Evolutionary conservation across 2,329 filamentous ascomycete genomes (phyloP).

Genomic region (Pseudovirgaria hyperparasitica): DNA sequence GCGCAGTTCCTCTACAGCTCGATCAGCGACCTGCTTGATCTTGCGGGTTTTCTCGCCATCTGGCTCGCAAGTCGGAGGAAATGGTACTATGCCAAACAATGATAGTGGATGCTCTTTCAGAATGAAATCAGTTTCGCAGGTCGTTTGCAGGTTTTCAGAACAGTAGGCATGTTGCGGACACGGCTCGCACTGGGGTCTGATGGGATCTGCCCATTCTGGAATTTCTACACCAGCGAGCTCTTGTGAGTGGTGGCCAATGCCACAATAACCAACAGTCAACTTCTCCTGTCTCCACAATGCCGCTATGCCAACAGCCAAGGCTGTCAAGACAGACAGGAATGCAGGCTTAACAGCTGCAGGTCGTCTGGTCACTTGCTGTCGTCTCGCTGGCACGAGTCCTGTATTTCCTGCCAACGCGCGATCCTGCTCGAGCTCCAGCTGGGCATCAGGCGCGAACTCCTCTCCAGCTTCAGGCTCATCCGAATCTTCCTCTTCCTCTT

Average conservation of each 20-base stretch:
- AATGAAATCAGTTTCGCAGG: slow-evolving; percentile 80
- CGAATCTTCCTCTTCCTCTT: slow-evolving; percentile 24
- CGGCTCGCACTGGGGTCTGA: slow-evolving; percentile 74
- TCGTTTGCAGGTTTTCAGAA: slow-evolving; percentile 61
- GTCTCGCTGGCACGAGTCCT: slow-evolving; percentile 32
- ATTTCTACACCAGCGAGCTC: slow-evolving; percentile 49
- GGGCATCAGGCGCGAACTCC: slow-evolving; percentile 88
- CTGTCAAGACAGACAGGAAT: slow-evolving; percentile 57
- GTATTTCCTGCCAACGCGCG: slow-evolving; percentile 44
- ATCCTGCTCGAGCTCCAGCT: slow-evolving; percentile 60
- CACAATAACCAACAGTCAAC: slow-evolving; percentile 90
- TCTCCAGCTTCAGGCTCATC: slow-evolving; percentile 58
- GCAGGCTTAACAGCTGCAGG: slow-evolving; percentile 46
- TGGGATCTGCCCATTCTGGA: slow-evolving; percentile 57
- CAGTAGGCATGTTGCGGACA: slow-evolving; percentile 89
- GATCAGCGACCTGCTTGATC: slow-evolving; percentile 77
- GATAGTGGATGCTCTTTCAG: slow-evolving; percentile 74
- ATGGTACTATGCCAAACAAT: slow-evolving; percentile 64
- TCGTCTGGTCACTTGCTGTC: slow-evolving; percentile 22
- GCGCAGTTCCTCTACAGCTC: slow-evolving; percentile 73
- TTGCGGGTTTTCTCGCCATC: slow-evolving; percentile 85
- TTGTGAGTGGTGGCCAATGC: slow-evolving; percentile 53
- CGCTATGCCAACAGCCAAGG: slow-evolving; percentile 58
- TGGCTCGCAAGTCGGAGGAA: slow-evolving; percentile 85
- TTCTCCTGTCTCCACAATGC: slow-evolving; percentile 91